Base-by-base conservation (phyloP, 148 eudicot genomes). In the Linanthus parryae region DNA sequence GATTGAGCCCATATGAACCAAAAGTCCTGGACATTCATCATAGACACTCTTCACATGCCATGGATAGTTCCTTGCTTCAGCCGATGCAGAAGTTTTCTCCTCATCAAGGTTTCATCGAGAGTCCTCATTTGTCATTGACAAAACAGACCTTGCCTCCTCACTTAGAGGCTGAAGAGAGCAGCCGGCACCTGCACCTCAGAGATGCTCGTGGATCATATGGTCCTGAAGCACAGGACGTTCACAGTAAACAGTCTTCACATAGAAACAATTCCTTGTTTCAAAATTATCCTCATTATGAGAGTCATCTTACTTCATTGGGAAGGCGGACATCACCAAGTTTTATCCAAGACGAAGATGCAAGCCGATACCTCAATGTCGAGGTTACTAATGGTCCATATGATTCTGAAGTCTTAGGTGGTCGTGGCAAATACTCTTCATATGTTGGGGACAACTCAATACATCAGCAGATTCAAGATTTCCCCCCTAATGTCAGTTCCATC, bases 1-100 rank as follows among this genome's bases (percentile, higher is more conserved):
- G 78, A 46, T 13, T 38, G 34, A 44, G 56, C 22, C 58, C 68
- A n/a, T 61, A 53, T 53, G 46, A 31, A 44, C 53, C 63, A 52
- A 73, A 58, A 33, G 18, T 47, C 22, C 35, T 62, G 0, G 54
- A 33, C 8, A 0, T 22, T 26, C 34, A 44, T 29, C 31, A 18
- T 45, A 50, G 22, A 50, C 18, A 25, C 21, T 29, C 46, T 1
- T 28, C 57, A 22, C 54, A 54, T 44, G 10, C 24, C 10, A 15
- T 19, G 20, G 48, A 26, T 13, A 53, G 31, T 31, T 7, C 53
- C 30, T 38, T 3, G 36, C 38, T 30, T 17, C n/a, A 23, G 33
- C 22, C 25, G 36, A 33, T 41, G 16, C 49, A 30, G 50, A 42
- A 68, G 27, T 39, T 13, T 25, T 14, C 56, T 63, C 54, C 34